A percentile compares a stretch with the other conserved stretches of the same genome.
phyloP scores from a whole-genome alignment of 208 protist species.

The Willaertia magna region DNA sequence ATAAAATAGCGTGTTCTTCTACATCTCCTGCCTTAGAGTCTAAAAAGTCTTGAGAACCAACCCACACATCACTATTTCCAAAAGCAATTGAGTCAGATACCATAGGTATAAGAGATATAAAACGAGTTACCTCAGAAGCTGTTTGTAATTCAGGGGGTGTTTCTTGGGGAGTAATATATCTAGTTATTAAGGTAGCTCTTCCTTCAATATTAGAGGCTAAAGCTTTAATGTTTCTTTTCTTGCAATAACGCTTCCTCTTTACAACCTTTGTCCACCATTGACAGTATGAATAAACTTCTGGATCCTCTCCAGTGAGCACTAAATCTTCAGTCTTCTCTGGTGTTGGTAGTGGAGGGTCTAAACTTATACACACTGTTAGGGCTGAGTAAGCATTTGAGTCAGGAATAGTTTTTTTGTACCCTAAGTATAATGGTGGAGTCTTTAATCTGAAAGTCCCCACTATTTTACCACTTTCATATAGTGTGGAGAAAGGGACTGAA shows the following conservation, averaged over 20 bases:
- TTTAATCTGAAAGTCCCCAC: slow-evolving; percentile 22
- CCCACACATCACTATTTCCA: slow-evolving; percentile 20
- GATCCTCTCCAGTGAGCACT: background rate
- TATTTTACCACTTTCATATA: slow-evolving; percentile 24
- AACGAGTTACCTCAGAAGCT: background rate
- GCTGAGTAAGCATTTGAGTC: background rate
- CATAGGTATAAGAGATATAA: slow-evolving; percentile 20
- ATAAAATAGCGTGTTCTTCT: slow-evolving; percentile 32
- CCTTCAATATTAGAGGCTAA: slow-evolving; percentile 3
- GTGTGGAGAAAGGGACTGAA: slow-evolving; percentile 26
- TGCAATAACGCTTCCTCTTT: background rate
- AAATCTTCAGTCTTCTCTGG: background rate
- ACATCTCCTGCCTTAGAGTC: slow-evolving; percentile 20
- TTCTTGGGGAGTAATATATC: slow-evolving; percentile 20
- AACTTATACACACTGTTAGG: slow-evolving; percentile 22
- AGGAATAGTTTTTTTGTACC: slow-evolving; percentile 1
- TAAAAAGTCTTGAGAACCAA: slow-evolving; percentile 22
- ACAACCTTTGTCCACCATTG: background rate
- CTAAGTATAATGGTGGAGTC: slow-evolving; percentile 19
- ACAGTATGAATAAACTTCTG: background rate
- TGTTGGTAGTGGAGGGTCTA: slow-evolving; percentile 21
- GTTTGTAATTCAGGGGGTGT: background rate
- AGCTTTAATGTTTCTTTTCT: background rate
- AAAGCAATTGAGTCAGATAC: slow-evolving; percentile 11
- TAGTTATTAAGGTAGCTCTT: slow-evolving; percentile 14